Base-by-base conservation (phyloP, 495 filamentous ascomycete species). In the Xylaria acuta region DNA sequence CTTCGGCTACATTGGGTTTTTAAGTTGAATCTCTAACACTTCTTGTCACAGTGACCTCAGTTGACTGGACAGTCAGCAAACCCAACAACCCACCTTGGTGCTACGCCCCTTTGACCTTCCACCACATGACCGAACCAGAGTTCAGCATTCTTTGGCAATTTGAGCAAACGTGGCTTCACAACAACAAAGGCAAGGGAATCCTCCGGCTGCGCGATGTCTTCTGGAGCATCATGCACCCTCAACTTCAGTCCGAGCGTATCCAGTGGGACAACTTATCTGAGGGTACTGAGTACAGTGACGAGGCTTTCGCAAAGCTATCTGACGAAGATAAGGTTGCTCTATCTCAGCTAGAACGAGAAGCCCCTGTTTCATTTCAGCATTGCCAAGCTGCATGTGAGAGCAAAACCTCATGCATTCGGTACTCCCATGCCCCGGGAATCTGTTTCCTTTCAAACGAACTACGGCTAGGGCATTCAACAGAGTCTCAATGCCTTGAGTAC, bases 371-470 rank as follows among this genome's bases (percentile, higher is more conserved):
- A 3, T 51, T 66, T 36, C 27, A 66, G 1, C 1, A n/a, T 5
- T 66, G 64, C 8, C 38, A 9, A 51, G 45, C 30, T 16, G 64
- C 20, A 20, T 66, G 64, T 16, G 45, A 66, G 45, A 66, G 64
- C 7, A 49, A 51, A 66, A 1, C 64, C 4, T 66, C 43, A 18
- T 66, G 64, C 41, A 49, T 66, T 1, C 64, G 53, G 64, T 51
- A 36, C 20, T 66, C 41, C 11, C 18, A 66, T 20, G 30, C 16
- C 14, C 18, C 40, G 14, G 1, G 30, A 34, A 45, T 30, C 12
- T 66, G 64, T 38, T n/a, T 66, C 8, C 20, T 66, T 34, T 66
- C 64, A 6, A 38, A 49, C 38, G 64, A 66, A 36, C 20, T 66
- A 34, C 64, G 64, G 14, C 2, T 49, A 30, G 64, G 64, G 36